phyloP scores from a whole-genome alignment of 2,329 filamentous ascomycete genomes.

The Aspergillus sp. region DNA sequence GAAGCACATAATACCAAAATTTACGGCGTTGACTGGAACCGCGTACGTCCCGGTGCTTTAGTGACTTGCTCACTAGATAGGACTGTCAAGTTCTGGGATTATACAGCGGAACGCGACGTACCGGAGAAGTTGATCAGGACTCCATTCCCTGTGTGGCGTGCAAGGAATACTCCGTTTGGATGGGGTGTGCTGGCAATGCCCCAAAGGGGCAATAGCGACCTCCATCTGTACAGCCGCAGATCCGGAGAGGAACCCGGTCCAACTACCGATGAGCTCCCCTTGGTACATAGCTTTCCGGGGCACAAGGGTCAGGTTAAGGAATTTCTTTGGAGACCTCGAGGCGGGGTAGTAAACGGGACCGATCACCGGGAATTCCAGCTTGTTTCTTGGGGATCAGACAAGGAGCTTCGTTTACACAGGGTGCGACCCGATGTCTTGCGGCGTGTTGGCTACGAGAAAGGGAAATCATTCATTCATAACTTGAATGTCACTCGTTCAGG shows the following conservation, averaged over 20 bases:
- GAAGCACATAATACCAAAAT: constrained; percentile 88
- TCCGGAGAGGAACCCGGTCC: constrained; percentile 33
- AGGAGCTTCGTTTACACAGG: constrained; percentile 70
- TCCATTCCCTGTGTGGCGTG: constrained; percentile 82
- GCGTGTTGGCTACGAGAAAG: constrained; percentile 67
- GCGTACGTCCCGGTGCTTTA: constrained; percentile 63
- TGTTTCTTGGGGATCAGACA: constrained; percentile 87
- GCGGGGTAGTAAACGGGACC: constrained; percentile 58
- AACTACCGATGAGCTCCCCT: constrained; percentile 26
- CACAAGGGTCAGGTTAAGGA: constrained; percentile 70
- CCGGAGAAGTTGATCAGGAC: constrained; percentile 74
- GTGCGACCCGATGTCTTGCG: constrained; percentile 59
- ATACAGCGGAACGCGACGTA: constrained; percentile 54
- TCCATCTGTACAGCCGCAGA: constrained; percentile 74
- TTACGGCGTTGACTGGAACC: constrained; percentile 92
- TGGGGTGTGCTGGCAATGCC: constrained; percentile 84
- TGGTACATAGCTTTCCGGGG: constrained; percentile 48
- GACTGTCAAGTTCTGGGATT: constrained; percentile 92
- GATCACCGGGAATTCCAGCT: constrained; percentile 88
- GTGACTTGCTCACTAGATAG: constrained; percentile 87
- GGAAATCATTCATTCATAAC: constrained; percentile 56
- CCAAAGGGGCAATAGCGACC: constrained; percentile 74
- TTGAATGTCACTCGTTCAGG: constrained; percentile 74
- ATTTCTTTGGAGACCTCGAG: constrained; percentile 80
- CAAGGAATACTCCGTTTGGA: constrained; percentile 85